Evolutionary conservation across 768 basidiomycete genomes (phyloP).

Genomic region (Suillus variegatus): DNA sequence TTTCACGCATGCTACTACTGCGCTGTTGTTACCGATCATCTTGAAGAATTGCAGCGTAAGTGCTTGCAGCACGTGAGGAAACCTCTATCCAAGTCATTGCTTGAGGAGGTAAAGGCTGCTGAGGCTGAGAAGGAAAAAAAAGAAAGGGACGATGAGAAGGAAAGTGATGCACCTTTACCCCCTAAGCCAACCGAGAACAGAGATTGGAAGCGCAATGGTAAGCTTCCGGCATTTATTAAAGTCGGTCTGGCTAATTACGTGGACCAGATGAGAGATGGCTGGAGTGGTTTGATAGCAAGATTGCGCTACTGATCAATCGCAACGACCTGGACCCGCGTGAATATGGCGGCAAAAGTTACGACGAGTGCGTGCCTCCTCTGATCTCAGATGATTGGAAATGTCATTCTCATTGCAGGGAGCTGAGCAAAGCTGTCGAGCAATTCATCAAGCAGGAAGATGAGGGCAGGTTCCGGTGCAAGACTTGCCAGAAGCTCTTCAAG

Average conservation of each 20-base stretch:
- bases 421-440: conserved; percentile 75
- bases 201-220: conserved; percentile 70
- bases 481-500: conserved; percentile 96
- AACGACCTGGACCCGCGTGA: conserved; percentile 82
- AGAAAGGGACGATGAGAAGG: conserved; percentile 48
- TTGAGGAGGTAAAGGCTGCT: conserved; percentile 61
- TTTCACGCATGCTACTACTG: conserved; percentile 99
- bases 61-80: conserved; percentile 91
- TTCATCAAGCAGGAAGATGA: conserved; percentile 95
- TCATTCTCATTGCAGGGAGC: conserved; percentile 56
- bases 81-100: conserved; percentile 59
- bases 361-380: conserved; percentile 65
- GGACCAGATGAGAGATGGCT: conserved; percentile 82
- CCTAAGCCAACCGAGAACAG: conserved; percentile 43
- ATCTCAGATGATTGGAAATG: conserved; percentile 10
- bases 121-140: conserved; percentile 48
- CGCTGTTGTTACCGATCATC: conserved; percentile 86
- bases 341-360: conserved; percentile 87
- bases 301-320: conserved; percentile 77
- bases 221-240: conserved; percentile 22
- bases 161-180: conserved; percentile 29
- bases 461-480: conserved; percentile 95
- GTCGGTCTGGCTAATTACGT: conserved; percentile 15
- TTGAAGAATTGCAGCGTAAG: conserved; percentile 94
- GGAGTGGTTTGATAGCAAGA: conserved; percentile 85